Base-by-base conservation (phyloP, 345 rosid genomes). In the Gossypium anomalum region DNA sequence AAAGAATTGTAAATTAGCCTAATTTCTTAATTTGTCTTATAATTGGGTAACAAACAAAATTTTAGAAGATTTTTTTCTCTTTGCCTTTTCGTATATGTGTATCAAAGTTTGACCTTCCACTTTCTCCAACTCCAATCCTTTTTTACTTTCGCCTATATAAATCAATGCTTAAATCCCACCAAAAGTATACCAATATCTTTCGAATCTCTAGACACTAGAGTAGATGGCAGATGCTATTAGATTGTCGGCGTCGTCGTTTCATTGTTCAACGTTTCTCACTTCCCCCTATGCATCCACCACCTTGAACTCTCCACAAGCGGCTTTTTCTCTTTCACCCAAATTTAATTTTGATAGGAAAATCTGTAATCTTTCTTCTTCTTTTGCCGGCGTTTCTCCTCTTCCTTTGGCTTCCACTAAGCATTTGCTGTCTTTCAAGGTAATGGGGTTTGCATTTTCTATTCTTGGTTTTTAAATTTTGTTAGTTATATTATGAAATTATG, bases 371-470 rank as follows among this genome's bases (percentile, higher is more conserved):
- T 45, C 71, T 23, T 20, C 71, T 45, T 67, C 62, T 12, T 38
- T 8, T 47, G 19, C 29, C 12, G 66, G 52, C n/a, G 38, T 71
- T 71, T 11, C 63, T 71, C 63, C 53, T 25, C 38, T 43, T 19
- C 38, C 65, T 20, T 43, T 22, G 25, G 16, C 43, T 45, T 16
- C 65, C 34, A 57, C 66, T 8, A 57, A 43, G 52, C 75, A 71
- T 43, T 56, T 71, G 17, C 34, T 11, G 19, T 43, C 66, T 57
- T 57, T 71, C 34, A 71, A 71, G 75, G 75, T 70, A 52, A 9
- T 7, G n/a, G 25, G 17, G 2, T 29, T 63, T 38, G 41, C 41
- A 48, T 23, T 13, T 47, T 68, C 19, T 23, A 8, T 23, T 59
- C 63, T 29, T 17, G 19, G n/a, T 23, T 13, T 49, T 47, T 34